A percentile compares a stretch with the other conserved stretches of the same genome.
phyloP scores from a whole-genome alignment of 2,329 filamentous ascomycete genomes.

The Paecilomyces niveus region DNA sequence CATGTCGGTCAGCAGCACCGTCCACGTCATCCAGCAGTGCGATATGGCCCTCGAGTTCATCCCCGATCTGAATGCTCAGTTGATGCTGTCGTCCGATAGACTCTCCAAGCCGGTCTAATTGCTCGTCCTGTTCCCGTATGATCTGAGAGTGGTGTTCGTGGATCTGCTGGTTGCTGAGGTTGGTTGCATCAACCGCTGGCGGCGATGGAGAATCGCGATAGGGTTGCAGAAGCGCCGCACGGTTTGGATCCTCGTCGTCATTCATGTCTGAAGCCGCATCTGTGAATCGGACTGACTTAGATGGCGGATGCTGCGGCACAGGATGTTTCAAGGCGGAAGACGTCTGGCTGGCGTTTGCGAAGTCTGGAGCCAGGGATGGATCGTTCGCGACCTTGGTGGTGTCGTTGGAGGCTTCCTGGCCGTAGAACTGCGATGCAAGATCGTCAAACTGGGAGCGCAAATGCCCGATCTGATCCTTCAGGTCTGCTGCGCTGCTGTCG shows the following conservation, averaged over 20 bases:
- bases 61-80: conserved; percentile 89
- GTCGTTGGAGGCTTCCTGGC: conserved; percentile 50
- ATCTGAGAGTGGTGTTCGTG: conserved; percentile 76
- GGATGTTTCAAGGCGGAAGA: conserved; percentile 38
- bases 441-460: conserved; percentile 70
- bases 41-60: conserved; percentile 88
- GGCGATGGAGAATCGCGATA: conserved; percentile 52
- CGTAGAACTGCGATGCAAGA: conserved; percentile 73
- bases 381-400: conserved; percentile 56
- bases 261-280: conserved; percentile 49
- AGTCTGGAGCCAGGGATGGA: conserved; percentile 54
- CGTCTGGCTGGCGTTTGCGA: conserved; percentile 51
- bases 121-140: conserved; percentile 82
- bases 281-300: conserved; percentile 82
- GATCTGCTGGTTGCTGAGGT: conserved; percentile 74
- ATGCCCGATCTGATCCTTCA: conserved; percentile 58
- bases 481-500: conserved; percentile 43
- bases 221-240: conserved; percentile 54
- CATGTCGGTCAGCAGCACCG: conserved; percentile 71
- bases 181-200: conserved; percentile 42
- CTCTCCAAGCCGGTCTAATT: conserved; percentile 80
- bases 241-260: conserved; percentile 46
- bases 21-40: conserved; percentile 86
- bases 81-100: conserved; percentile 85
- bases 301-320: conserved; percentile 35